These are phyloP conservation scores for Alnus glutinosa DNA, from an alignment of 306 rosid species.

Conservation along the genomic window DNA sequence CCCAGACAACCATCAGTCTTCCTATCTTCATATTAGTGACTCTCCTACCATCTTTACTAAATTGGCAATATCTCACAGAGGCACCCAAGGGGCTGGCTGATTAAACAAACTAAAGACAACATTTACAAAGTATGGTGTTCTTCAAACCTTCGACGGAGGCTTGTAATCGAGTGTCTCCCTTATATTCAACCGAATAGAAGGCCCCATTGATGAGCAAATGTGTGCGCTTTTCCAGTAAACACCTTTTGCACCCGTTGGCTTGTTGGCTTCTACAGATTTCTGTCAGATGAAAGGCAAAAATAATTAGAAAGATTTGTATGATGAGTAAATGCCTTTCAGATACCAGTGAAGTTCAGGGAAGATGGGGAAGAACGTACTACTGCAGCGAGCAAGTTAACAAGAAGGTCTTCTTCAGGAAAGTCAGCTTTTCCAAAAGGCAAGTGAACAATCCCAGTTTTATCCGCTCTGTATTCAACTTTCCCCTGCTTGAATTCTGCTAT, in stretches of 20 bases:
- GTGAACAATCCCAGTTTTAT: slow-evolving; percentile 97
- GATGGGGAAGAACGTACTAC: slow-evolving; percentile 53
- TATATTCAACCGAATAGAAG: slow-evolving; percentile 79
- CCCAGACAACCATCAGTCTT: slow-evolving; percentile 32
- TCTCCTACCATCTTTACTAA: slow-evolving; percentile 47
- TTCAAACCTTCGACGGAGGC: slow-evolving; percentile 51
- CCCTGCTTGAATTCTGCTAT: slow-evolving; percentile 98
- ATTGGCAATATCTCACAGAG: slow-evolving; percentile 37
- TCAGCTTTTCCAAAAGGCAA: slow-evolving; percentile 87
- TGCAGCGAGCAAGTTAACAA: slow-evolving; percentile 75
- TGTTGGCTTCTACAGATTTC: slow-evolving; percentile 90
- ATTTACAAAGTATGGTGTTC: slow-evolving; percentile 50
- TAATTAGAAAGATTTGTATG: background rate
- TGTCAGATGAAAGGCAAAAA: slow-evolving; percentile 32
- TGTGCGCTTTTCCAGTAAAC: slow-evolving; percentile 97
- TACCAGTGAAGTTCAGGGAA: slow-evolving; percentile 8
- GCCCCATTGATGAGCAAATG: slow-evolving; percentile 97
- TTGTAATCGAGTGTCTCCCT: slow-evolving; percentile 90
- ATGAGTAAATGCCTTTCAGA: slow-evolving; percentile 7
- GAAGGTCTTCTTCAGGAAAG: slow-evolving; percentile 87
- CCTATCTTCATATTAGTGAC: slow-evolving; percentile 40
- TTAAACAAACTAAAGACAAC: slow-evolving; percentile 40
- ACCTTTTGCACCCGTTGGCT: slow-evolving; percentile 93
- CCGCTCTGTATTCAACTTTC: slow-evolving; percentile 95
- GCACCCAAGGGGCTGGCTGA: slow-evolving; percentile 38